Conservation (phyloP, 495 filamentous ascomycete genomes). For the Penicillium longicatenatum region DNA sequence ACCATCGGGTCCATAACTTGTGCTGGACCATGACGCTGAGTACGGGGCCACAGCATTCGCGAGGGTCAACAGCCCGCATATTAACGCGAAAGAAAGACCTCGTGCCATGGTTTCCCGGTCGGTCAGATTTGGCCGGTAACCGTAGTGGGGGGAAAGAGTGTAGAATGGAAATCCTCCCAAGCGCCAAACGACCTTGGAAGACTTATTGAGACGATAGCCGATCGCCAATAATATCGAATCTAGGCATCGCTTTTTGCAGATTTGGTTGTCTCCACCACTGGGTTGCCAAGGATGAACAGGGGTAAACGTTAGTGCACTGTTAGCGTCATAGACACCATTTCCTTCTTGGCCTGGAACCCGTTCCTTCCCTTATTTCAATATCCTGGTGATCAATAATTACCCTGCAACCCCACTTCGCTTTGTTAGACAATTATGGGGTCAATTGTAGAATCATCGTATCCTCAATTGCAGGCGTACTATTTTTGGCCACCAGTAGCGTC, state of each 20-base stretch:
- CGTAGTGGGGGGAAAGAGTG: not conserved
- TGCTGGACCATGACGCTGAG: conserved; percentile 9
- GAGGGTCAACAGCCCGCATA: conserved; percentile 1
- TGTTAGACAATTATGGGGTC: not conserved
- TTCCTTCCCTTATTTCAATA: not conserved
- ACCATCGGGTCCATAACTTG: conserved; percentile 14
- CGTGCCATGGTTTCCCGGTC: not conserved
- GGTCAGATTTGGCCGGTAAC: conserved; percentile 1
- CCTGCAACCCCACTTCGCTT: not conserved
- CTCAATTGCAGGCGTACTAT: not conserved
- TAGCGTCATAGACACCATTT: conserved; percentile 2
- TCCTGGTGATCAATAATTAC: not conserved
- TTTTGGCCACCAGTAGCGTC: not conserved
- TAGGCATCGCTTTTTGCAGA: not conserved
- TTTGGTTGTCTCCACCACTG: not conserved
- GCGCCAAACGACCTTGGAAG: not conserved
- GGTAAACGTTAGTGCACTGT: not conserved
- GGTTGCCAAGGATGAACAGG: conserved; percentile 1
- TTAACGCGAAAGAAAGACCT: not conserved
- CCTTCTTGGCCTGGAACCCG: not conserved
- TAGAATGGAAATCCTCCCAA: not conserved
- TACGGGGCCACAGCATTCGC: not conserved
- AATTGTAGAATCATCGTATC: not conserved
- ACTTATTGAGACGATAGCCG: not conserved
- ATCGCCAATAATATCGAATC: not conserved